A percentile compares a stretch with the other conserved stretches of the same genome.
Evolutionary conservation across 169 alveolate species (phyloP).

Genomic region (Eimeria maxima): DNA sequence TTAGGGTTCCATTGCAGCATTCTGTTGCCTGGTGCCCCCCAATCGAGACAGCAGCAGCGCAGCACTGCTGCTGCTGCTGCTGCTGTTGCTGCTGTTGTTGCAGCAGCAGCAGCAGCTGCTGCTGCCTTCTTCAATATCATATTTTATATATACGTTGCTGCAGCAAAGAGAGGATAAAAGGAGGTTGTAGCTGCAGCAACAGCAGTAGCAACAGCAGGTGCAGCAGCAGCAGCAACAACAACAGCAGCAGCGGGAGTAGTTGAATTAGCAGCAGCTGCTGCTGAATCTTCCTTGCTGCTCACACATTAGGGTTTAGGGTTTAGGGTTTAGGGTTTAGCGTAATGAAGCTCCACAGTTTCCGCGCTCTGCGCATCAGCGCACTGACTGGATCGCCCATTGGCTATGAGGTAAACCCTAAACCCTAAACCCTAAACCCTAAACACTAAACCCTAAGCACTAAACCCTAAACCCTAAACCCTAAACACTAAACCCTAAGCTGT

Average conservation of each 20-base stretch:
- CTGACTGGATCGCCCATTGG: constrained; percentile 30
- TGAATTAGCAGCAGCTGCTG: not conserved
- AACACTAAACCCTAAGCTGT: not conserved
- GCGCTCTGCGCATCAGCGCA: constrained; percentile 16
- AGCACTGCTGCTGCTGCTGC: constrained; percentile 3
- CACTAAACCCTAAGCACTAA: constrained; percentile 10
- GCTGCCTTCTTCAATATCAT: not conserved
- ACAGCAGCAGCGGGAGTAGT: not conserved
- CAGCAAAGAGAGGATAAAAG: not conserved
- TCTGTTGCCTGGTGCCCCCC: not conserved
- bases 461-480: constrained; percentile 11
- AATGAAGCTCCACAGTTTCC: constrained; percentile 9
- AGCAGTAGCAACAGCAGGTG: not conserved
- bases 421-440: constrained; percentile 37
- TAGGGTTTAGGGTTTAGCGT: not conserved
- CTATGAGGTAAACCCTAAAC: constrained; percentile 51
- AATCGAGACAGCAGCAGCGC: constrained; percentile 1
- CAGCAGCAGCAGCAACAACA: constrained; percentile 4
- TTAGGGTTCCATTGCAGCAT: not conserved
- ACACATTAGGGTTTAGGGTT: constrained; percentile 15
- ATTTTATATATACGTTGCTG: not conserved
- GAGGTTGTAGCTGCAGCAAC: constrained; percentile 14
- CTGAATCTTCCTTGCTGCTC: not conserved
- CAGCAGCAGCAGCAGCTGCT: constrained; percentile 9
- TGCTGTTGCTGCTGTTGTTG: not conserved